phyloP scores from a whole-genome alignment of 495 filamentous ascomycete genomes.

The Pyrenula massariospora region DNA sequence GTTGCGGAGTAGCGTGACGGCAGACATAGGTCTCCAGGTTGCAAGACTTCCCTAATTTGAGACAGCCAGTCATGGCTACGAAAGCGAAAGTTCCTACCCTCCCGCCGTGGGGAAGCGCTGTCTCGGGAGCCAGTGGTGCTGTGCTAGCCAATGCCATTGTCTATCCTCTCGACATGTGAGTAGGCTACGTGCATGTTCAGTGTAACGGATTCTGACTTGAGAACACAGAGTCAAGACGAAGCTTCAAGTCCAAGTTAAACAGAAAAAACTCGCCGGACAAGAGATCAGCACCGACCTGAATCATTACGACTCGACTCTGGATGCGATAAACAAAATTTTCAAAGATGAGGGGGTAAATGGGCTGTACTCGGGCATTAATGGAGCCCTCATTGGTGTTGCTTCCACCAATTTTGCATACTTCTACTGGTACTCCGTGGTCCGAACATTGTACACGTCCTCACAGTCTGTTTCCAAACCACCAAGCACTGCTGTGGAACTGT shows the following conservation, averaged over 20 bases:
- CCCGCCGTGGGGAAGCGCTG: slow-evolving; percentile 86
- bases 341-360: slow-evolving; percentile 70
- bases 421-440: slow-evolving; percentile 94
- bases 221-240: slow-evolving; percentile 78
- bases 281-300: slow-evolving; percentile 29
- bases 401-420: slow-evolving; percentile 99
- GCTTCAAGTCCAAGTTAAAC: slow-evolving; percentile 89
- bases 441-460: slow-evolving; percentile 66
- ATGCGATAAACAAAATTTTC: slow-evolving; percentile 80
- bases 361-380: slow-evolving; percentile 80
- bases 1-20: too few species aligned
- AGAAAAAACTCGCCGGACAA: slow-evolving; percentile 27
- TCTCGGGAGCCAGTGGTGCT: slow-evolving; percentile 87
- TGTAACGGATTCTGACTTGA: slow-evolving; percentile 7
- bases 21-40: too few species aligned
- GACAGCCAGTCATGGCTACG: slow-evolving; percentile 72
- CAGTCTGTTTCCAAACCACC: slow-evolving; percentile 50
- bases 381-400: slow-evolving; percentile 79
- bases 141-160: slow-evolving; percentile 92
- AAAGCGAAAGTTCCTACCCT: slow-evolving; percentile 70
- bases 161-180: slow-evolving; percentile 94
- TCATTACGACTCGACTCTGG: slow-evolving; percentile 76
- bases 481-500: slow-evolving; percentile 75
- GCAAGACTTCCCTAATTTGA: not conserved
- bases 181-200: slow-evolving; percentile 8